Base-by-base conservation (phyloP, 75 land plant genomes). In the Azolla pinnata region DNA sequence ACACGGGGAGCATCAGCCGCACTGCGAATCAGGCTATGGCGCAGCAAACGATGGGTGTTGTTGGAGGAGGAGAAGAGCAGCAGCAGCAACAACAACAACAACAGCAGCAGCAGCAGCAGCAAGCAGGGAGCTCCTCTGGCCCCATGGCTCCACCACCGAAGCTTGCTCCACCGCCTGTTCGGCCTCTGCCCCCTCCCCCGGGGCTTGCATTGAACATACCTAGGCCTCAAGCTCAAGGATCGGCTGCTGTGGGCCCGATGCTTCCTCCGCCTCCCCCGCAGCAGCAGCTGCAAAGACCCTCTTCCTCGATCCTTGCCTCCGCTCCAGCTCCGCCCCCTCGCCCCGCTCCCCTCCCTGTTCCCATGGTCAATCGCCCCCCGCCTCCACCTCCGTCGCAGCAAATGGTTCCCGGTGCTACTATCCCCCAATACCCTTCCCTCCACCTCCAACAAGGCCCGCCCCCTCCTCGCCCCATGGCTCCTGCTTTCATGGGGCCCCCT, bases 21-120 rank as follows among this genome's bases (percentile, higher is more conserved):
- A 92, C 98, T 31, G 98, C 98, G 19, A 92, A 73, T 50, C 98
- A 92, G 34, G 98, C 98, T 25, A 60, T 92, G 84, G 78, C 95
- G 0, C 98, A 92, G 49, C 77, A 62, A 58, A 44, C 67, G 23
- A 66, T 47, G n/a, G 76, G 72, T 20, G n/a, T n/a, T n/a, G n/a
- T n/a, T n/a, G n/a, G n/a, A n/a, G n/a, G n/a, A n/a, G n/a, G n/a
- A n/a, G n/a, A n/a, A n/a, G n/a, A n/a, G n/a, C n/a, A n/a, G n/a
- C n/a, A n/a, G n/a, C n/a, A n/a, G n/a, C n/a, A n/a, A n/a, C n/a
- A n/a, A n/a, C n/a, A n/a, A n/a, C n/a, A n/a, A n/a, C n/a, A n/a
- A n/a, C n/a, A n/a, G n/a, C n/a, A n/a, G n/a, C n/a, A n/a, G n/a
- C n/a, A n/a, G n/a, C 96, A 88, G 17, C 87, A 92, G 49, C 86